Base-by-base conservation (phyloP, 164 flowering plant genomes). In the Chimonanthus salicifolius region DNA sequence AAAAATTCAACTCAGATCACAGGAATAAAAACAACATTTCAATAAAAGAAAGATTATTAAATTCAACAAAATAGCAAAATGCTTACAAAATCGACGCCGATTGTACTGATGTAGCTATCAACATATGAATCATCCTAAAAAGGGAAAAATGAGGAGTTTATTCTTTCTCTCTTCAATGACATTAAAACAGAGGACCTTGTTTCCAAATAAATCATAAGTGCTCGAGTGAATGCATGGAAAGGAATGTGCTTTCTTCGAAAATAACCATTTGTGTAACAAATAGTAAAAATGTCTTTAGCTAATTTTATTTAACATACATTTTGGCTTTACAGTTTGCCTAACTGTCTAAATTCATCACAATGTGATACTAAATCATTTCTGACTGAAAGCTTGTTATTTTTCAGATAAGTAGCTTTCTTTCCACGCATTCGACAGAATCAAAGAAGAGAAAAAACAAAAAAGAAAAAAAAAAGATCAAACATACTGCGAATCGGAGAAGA, bases 41-140 rank as follows among this genome's bases (percentile, higher is more conserved):
- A 50, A 50, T 11, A 44, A 44, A 70, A 11, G 21, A 45, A n/a
- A 54, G 54, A 70, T 44, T 48, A 67, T 4, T 13, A 47, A 67
- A 47, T 4, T 50, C 2, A 9, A 9, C 51, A 49, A 49, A 49
- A 5, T 49, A 63, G 50, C 54, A 10, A 7, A 67, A 66, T 70
- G 5, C 91, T 84, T 74, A 88, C 91, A 63, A 88, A 88, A 83
- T 88, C 91, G 15, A 88, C 91, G 62, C 91, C 91, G 54, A 88
- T 88, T 9, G 89, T 88, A 77, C 91, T 88, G 66, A 88, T 87
- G 83, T 88, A 87, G 80, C 92, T 88, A 73, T 88, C 92, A 45
- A 84, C 88, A 82, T 88, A 88, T 18, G 90, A 85, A 84, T 88
- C 92, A 84, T 88, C 92, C 92, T 88, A 79, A 71, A 79, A 74